These are phyloP conservation scores for Phytophthora litchii DNA, from an alignment of 352 stramenopile genomes.

Conservation along the genomic window DNA sequence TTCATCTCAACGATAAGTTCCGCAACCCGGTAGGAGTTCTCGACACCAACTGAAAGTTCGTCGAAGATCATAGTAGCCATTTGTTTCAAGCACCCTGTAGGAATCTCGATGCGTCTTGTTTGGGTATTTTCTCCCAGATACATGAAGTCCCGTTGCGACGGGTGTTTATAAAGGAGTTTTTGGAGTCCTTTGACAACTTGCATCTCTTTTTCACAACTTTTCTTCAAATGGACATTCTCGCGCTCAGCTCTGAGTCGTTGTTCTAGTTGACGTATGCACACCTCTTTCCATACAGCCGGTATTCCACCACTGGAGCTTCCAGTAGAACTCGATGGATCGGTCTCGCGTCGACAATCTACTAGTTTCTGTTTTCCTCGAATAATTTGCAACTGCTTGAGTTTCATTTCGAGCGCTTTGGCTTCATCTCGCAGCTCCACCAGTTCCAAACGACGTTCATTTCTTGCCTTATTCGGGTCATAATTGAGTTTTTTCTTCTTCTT, in stretches of 20 bases:
- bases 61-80: slow-evolving; percentile 30
- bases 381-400: slow-evolving; percentile 15
- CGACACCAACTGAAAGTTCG: slow-evolving; percentile 32
- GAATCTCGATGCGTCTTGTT: slow-evolving; percentile 22
- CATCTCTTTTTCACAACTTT: slow-evolving; percentile 6
- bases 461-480: slow-evolving; percentile 37
- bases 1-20: slow-evolving; percentile 32
- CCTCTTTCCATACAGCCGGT: slow-evolving; percentile 12
- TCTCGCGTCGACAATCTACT: background rate
- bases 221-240: slow-evolving; percentile 12
- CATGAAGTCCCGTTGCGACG: slow-evolving; percentile 1
- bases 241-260: slow-evolving; percentile 9
- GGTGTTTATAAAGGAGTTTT: slow-evolving; percentile 24
- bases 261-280: slow-evolving; percentile 23
- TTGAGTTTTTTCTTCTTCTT: slow-evolving; percentile 22
- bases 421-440: slow-evolving; percentile 16
- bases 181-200: slow-evolving; percentile 14
- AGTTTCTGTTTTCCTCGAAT: slow-evolving; percentile 8
- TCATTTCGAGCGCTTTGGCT: slow-evolving; percentile 18
- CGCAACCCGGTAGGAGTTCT: slow-evolving; percentile 37
- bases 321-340: background rate
- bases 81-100: slow-evolving; percentile 10
- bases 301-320: slow-evolving; percentile 1
- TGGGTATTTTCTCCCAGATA: slow-evolving; percentile 10
- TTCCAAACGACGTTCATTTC: slow-evolving; percentile 23